Conservation (phyloP, 1,139 yeast genomes). For the Saccharomycopsis phalli region DNA sequence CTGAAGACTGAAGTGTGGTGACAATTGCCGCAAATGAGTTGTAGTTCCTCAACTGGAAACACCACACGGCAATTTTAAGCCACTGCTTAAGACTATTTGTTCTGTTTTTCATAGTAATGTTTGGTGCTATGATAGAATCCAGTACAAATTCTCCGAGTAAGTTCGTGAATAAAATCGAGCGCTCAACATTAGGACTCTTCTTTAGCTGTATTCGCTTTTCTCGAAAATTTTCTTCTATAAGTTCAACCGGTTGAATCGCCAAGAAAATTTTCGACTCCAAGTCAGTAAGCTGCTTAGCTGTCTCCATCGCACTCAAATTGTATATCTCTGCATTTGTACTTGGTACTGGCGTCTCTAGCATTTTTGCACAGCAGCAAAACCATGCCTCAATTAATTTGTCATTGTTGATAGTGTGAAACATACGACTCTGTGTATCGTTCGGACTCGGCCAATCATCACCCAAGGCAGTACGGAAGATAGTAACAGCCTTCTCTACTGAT, state of each 20-base stretch:
- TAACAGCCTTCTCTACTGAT: conserved; percentile 27
- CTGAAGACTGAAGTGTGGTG: conserved; percentile 75
- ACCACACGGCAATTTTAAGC: conserved; percentile 79
- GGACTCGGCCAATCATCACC: conserved; percentile 14
- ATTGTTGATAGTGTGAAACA: conserved; percentile 9
- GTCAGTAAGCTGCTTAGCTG: conserved; percentile 78
- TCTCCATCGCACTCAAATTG: conserved; percentile 69
- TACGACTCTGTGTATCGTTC: background rate
- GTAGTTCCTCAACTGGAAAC: conserved; percentile 70
- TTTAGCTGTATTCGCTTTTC: conserved; percentile 53
- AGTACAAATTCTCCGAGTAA: conserved; percentile 74
- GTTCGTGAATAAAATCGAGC: conserved; percentile 67
- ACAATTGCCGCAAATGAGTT: conserved; percentile 85
- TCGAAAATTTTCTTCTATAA: conserved; percentile 65
- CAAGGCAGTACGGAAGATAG: conserved; percentile 24
- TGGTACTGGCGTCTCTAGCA: conserved; percentile 24
- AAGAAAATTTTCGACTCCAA: conserved; percentile 70
- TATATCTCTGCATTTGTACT: conserved; percentile 2
- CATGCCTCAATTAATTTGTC: conserved; percentile 27
- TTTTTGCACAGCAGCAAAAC: conserved; percentile 31
- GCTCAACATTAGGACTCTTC: conserved; percentile 65
- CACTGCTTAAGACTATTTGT: conserved; percentile 57
- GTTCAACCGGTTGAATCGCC: conserved; percentile 59
- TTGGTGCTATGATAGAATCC: conserved; percentile 61
- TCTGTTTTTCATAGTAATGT: conserved; percentile 30